phyloP scores from a whole-genome alignment of 208 protist genomes.

The Leishmania turanica region DNA sequence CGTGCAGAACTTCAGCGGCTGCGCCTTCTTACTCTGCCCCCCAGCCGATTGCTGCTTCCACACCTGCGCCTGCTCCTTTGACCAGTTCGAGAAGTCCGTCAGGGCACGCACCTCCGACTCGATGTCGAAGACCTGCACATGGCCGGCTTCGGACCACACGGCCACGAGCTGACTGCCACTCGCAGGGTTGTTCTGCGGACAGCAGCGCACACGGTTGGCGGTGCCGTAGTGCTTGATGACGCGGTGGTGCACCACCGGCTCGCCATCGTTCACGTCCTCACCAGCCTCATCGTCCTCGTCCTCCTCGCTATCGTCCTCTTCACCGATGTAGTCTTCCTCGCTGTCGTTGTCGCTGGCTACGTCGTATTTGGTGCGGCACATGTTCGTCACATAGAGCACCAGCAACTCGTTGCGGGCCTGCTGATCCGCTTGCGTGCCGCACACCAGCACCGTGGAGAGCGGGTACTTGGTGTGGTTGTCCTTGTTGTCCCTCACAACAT shows the following conservation, averaged over 20 bases:
- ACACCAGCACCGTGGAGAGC: slow-evolving; percentile 91
- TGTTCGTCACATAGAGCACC: slow-evolving; percentile 92
- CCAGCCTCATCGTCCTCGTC: slow-evolving; percentile 80
- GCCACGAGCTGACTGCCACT: slow-evolving; percentile 82
- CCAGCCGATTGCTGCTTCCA: slow-evolving; percentile 41
- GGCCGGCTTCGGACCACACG: slow-evolving; percentile 95
- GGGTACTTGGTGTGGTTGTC: slow-evolving; percentile 89
- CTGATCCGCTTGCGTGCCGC: slow-evolving; percentile 96
- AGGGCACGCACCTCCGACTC: slow-evolving; percentile 72
- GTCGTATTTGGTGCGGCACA: slow-evolving; percentile 95
- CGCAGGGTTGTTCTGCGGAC: slow-evolving; percentile 71
- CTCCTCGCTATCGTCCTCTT: slow-evolving; percentile 65
- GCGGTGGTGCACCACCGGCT: slow-evolving; percentile 87
- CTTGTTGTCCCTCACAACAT: slow-evolving; percentile 71
- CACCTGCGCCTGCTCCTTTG: slow-evolving; percentile 65
- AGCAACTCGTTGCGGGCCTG: slow-evolving; percentile 93
- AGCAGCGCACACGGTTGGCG: slow-evolving; percentile 92
- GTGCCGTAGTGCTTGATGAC: slow-evolving; percentile 84
- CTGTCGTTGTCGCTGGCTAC: slow-evolving; percentile 91
- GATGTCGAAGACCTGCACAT: slow-evolving; percentile 95
- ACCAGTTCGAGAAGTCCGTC: slow-evolving; percentile 84
- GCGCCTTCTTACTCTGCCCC: slow-evolving; percentile 16
- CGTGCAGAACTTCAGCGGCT: slow-evolving; percentile 77
- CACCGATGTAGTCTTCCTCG: slow-evolving; percentile 86
- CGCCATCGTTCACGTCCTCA: slow-evolving; percentile 84